Percentiles rank a stretch among this genome's conserved stretches.
Evolutionary conservation across 2,329 filamentous ascomycete genomes (phyloP).

Genomic region (Sclerotinia spermophila): DNA sequence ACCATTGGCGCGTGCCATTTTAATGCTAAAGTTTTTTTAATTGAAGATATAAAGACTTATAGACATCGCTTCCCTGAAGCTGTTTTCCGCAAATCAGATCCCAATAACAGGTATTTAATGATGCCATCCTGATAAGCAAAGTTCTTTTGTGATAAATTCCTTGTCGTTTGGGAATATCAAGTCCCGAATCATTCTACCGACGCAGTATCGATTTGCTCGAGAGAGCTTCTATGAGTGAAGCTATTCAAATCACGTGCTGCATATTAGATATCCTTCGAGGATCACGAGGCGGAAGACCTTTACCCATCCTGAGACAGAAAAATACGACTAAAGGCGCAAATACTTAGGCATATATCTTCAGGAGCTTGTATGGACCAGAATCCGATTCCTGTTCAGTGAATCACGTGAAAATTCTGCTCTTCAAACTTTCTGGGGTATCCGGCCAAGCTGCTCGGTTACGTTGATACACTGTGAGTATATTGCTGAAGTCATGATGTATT

Average conservation of each 20-base stretch:
- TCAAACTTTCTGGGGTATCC: neutral
- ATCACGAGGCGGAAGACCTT: neutral
- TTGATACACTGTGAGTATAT: neutral
- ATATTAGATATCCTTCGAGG: neutral
- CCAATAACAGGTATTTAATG: neutral
- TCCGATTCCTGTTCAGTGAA: neutral
- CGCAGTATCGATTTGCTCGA: neutral
- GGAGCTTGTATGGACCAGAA: neutral
- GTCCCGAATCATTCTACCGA: neutral
- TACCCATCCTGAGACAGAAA: neutral
- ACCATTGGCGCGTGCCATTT: neutral
- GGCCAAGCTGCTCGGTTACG: neutral
- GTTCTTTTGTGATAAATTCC: too few relatives aligned
- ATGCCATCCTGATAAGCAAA: too few relatives aligned
- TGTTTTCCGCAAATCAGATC: neutral
- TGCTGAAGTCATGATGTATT: neutral
- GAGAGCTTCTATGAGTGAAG: neutral
- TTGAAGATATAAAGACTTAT: neutral
- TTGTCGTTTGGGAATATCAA: neutral
- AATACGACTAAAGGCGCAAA: neutral
- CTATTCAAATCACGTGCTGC: neutral
- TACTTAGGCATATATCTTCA: neutral
- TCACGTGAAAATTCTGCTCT: neutral
- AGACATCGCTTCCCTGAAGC: neutral
- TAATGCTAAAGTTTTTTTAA: fast-evolving